phyloP scores from a whole-genome alignment of 2,329 filamentous ascomycete species.

The Alternaria consortialis region DNA sequence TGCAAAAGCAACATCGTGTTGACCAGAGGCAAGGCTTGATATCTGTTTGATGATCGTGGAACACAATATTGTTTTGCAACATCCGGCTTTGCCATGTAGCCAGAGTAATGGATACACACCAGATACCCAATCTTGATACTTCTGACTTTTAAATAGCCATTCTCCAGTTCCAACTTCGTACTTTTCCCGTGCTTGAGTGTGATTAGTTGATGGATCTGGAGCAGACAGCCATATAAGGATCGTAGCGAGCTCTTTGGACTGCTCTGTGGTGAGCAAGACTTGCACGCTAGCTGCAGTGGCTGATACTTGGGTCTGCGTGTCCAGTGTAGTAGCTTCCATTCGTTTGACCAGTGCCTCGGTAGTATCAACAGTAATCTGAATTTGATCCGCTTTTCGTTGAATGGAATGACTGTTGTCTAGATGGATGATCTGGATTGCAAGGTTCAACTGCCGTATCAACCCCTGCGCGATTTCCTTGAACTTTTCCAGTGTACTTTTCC shows the following conservation, averaged over 20 bases:
- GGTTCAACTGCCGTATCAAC: neutral
- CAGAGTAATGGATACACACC: neutral
- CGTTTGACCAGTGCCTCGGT: neutral
- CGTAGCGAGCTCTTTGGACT: neutral
- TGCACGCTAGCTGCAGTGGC: neutral
- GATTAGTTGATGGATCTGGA: neutral
- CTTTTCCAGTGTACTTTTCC: neutral
- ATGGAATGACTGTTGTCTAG: neutral
- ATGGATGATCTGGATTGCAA: neutral
- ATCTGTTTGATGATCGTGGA: neutral
- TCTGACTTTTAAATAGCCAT: neutral
- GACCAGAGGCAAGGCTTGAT: neutral
- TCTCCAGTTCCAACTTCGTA: neutral
- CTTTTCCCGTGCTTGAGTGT: neutral
- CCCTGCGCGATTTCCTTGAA: neutral
- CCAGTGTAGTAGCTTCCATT: neutral
- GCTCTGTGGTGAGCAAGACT: neutral
- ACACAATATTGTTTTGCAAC: neutral
- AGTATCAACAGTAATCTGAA: neutral
- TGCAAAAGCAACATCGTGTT: neutral
- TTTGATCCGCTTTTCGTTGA: neutral
- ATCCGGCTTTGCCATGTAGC: neutral
- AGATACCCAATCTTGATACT: neutral
- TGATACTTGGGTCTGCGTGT: neutral
- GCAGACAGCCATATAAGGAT: neutral